These are phyloP conservation scores for Amoebophrya sp. DNA, from an alignment of 169 alveolate species.

Conservation along the genomic window DNA sequence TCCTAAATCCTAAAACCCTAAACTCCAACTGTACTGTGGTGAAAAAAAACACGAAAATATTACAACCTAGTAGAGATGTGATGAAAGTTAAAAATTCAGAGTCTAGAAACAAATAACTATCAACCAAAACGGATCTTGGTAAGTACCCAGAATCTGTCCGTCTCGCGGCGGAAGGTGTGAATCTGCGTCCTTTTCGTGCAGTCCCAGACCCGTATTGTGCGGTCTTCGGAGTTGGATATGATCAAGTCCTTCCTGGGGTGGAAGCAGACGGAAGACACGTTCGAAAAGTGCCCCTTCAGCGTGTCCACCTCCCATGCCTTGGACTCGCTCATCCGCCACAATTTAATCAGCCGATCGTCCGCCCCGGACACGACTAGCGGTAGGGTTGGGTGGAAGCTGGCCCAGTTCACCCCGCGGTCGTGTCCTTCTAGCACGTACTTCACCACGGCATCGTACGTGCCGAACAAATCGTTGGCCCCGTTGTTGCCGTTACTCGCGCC, in stretches of 20 bases:
- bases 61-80: too few relatives aligned
- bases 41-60: too few relatives aligned
- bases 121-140: neutral
- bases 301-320: constrained; percentile 90
- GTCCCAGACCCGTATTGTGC: constrained; percentile 88
- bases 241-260: constrained; percentile 80
- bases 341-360: constrained; percentile 57
- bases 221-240: constrained; percentile 85
- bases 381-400: constrained; percentile 81
- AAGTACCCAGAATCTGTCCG: constrained; percentile 83
- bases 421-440: constrained; percentile 89
- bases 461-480: constrained; percentile 67
- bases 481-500: constrained; percentile 29
- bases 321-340: constrained; percentile 66
- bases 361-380: constrained; percentile 82
- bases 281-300: constrained; percentile 84
- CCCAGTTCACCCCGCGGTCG: constrained; percentile 95
- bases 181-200: constrained; percentile 74
- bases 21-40: too few relatives aligned
- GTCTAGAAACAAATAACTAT: neutral
- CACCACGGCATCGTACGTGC: constrained; percentile 84
- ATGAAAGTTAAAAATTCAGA: neutral
- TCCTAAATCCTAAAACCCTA: too few relatives aligned
- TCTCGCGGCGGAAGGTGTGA: constrained; percentile 70
- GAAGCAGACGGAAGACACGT: constrained; percentile 84